A percentile compares a stretch with the other conserved stretches of the same genome.
These are phyloP conservation scores for Lactarius sanguifluus DNA, from an alignment of 768 basidiomycete genomes.

Conservation along the genomic window DNA sequence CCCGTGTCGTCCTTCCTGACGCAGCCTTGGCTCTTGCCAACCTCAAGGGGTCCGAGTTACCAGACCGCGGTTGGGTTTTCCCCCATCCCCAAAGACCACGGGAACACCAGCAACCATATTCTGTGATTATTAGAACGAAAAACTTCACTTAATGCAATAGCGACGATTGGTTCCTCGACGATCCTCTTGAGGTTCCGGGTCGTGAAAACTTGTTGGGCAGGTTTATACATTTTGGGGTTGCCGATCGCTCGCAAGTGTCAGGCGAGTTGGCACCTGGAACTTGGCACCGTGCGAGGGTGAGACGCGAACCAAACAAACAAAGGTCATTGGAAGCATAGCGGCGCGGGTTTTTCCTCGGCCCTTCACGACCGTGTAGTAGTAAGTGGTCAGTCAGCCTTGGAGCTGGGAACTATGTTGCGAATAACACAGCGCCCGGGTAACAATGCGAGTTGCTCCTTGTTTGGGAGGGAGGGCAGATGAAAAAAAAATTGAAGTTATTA, in stretches of 20 bases:
- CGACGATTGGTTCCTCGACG: constrained; percentile 23
- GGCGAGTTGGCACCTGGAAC: constrained; percentile 25
- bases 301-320: constrained; percentile 16
- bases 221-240: constrained; percentile 30
- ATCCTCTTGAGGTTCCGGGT: constrained; percentile 21
- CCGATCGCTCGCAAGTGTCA: constrained; percentile 29
- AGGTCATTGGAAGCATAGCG: constrained; percentile 4
- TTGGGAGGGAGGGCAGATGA: not conserved
- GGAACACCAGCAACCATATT: not conserved
- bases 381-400: not conserved
- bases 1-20: constrained; percentile 16
- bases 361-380: constrained; percentile 18
- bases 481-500: constrained; percentile 23
- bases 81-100: not conserved
- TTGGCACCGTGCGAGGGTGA: constrained; percentile 16
- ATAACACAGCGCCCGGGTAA: constrained; percentile 13
- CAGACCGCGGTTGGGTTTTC: not conserved
- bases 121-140: constrained; percentile 6
- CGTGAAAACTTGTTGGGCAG: constrained; percentile 21
- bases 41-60: not conserved
- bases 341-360: constrained; percentile 17
- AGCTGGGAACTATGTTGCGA: not conserved
- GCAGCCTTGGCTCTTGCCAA: constrained; percentile 10
- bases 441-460: not conserved
- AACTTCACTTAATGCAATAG: constrained; percentile 17